A percentile compares a stretch with the other conserved stretches of the same genome.
Conservation (phyloP, 73 alveolate species). For the Paramecium sonneborni region DNA sequence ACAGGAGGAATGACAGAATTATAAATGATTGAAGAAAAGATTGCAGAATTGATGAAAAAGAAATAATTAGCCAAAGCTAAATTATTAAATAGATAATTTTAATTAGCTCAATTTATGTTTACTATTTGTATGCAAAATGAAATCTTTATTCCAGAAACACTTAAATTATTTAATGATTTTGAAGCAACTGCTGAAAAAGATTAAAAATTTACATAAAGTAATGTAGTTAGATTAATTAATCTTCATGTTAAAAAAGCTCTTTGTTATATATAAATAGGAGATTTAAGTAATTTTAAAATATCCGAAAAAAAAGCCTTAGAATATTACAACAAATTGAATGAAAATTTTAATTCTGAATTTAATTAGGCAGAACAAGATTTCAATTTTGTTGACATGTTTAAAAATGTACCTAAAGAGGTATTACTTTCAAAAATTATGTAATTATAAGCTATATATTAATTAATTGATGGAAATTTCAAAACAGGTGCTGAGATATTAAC, state of each 20-base stretch:
- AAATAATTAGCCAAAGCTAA: constrained; percentile 25
- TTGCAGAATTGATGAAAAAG: constrained; percentile 19
- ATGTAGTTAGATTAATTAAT: constrained; percentile 9
- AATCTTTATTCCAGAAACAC: constrained; percentile 46
- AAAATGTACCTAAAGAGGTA: constrained; percentile 49
- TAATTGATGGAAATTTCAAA: constrained; percentile 7
- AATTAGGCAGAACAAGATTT: not conserved
- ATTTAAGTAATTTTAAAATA: not conserved
- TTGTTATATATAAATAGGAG: constrained; percentile 46
- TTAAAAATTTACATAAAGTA: not conserved
- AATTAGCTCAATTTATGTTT: constrained; percentile 41
- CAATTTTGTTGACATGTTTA: constrained; percentile 47
- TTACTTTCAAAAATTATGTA: not conserved
- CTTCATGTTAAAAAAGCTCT: constrained; percentile 41
- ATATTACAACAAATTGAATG: not conserved
- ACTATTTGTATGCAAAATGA: constrained; percentile 44
- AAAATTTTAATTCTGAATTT: not conserved
- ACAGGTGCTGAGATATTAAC: constrained; percentile 22
- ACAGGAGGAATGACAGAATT: constrained; percentile 16
- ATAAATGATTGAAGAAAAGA: constrained; percentile 33
- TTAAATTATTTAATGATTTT: constrained; percentile 28
- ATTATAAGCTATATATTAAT: constrained; percentile 24
- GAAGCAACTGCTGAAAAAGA: constrained; percentile 43
- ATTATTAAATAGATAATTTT: constrained; percentile 29
- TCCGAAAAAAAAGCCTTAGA: constrained; percentile 14